These are phyloP conservation scores for Circinella umbellata DNA, from an alignment of 371 early-diverging fungal species.

Conservation along the genomic window DNA sequence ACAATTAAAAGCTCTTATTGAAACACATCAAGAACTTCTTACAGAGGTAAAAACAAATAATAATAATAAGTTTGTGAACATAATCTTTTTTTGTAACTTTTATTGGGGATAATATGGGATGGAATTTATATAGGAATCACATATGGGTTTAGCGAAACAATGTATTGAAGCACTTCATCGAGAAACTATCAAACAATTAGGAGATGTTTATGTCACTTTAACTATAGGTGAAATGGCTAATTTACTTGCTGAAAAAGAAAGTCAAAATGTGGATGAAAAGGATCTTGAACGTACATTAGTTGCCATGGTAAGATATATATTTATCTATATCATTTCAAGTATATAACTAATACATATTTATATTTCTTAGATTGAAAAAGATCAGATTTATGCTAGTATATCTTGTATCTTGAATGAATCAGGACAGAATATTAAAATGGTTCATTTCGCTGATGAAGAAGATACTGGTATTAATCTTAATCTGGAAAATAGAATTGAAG, in stretches of 20 bases:
- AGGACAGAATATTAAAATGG: slow-evolving; percentile 58
- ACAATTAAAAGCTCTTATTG: slow-evolving; percentile 38
- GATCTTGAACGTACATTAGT: slow-evolving; percentile 53
- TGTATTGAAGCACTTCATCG: slow-evolving; percentile 60
- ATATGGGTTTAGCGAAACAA: slow-evolving; percentile 77
- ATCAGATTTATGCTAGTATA: slow-evolving; percentile 68
- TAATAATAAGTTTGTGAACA: background rate
- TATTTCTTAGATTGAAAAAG: slow-evolving; percentile 50
- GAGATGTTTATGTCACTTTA: slow-evolving; percentile 79
- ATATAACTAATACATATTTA: background rate
- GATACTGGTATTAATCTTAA: slow-evolving; percentile 35
- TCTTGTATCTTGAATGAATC: slow-evolving; percentile 36
- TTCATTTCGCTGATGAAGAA: slow-evolving; percentile 67
- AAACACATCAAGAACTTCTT: slow-evolving; percentile 32
- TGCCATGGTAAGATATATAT: slow-evolving; percentile 56
- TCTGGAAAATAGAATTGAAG: slow-evolving; percentile 55
- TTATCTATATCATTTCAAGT: background rate
- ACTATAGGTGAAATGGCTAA: slow-evolving; percentile 71
- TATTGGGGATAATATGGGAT: background rate
- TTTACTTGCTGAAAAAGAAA: slow-evolving; percentile 46
- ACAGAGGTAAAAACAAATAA: slow-evolving; percentile 26
- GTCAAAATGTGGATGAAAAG: slow-evolving; percentile 1
- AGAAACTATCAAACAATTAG: slow-evolving; percentile 71
- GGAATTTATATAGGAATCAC: slow-evolving; percentile 46
- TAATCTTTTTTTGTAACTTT: background rate